Percentiles rank a stretch among this genome's conserved stretches.
Conservation (phyloP, 305 asterid species). For the Solanum hybrid region DNA sequence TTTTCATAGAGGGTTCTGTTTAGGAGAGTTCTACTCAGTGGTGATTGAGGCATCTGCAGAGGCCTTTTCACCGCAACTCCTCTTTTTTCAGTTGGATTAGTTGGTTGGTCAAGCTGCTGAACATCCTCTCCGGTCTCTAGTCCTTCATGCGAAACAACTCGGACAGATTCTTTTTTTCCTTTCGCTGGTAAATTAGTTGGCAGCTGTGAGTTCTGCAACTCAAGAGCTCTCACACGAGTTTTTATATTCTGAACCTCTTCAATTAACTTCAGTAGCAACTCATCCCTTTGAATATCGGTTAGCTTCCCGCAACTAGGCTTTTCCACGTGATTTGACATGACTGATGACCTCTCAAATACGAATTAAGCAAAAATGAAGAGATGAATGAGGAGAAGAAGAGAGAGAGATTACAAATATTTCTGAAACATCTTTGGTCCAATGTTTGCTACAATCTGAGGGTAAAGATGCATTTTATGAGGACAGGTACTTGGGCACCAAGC, state of each 20-base stretch:
- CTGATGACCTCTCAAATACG: not conserved
- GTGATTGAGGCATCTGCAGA: not conserved
- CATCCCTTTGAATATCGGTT: not conserved
- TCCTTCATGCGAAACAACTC: not conserved
- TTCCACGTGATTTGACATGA: not conserved
- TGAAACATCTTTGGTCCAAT: not conserved
- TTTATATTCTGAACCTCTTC: not conserved
- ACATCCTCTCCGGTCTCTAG: not conserved
- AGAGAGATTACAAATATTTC: not conserved
- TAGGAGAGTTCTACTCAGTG: not conserved
- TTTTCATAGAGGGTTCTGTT: not conserved
- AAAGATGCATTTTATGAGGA: not conserved
- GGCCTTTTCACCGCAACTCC: not conserved
- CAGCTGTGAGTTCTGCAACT: not conserved
- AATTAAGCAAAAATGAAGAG: not conserved
- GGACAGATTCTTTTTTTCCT: not conserved
- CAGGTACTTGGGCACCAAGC: not conserved
- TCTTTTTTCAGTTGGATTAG: not conserved
- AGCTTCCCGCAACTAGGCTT: not conserved
- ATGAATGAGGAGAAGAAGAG: not conserved
- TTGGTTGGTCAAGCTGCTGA: not conserved
- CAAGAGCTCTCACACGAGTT: not conserved
- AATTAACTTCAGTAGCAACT: constrained; percentile 3
- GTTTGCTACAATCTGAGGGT: not conserved
- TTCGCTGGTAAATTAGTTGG: not conserved